phyloP scores from a whole-genome alignment of 768 basidiomycete genomes.

The Solioccasus polychromus region DNA sequence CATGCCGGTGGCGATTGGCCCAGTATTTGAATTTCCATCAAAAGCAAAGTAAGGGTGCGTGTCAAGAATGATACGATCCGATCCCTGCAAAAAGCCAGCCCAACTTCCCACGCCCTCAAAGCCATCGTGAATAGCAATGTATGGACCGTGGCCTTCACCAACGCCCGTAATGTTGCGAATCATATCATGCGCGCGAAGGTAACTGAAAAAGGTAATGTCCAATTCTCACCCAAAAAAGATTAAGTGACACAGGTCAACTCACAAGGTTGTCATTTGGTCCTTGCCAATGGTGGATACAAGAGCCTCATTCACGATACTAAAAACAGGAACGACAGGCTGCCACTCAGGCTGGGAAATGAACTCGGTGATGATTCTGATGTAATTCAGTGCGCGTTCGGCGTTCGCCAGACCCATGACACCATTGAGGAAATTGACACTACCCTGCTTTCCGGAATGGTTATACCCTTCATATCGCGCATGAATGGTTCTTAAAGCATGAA shows the following conservation, averaged over 20 bases:
- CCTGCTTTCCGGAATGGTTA: conserved; percentile 61
- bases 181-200: conserved; percentile 56
- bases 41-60: conserved; percentile 71
- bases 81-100: conserved; percentile 52
- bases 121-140: conserved; percentile 61
- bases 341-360: conserved; percentile 81
- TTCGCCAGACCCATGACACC: conserved; percentile 87
- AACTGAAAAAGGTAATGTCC: conserved; percentile 35
- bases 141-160: conserved; percentile 61
- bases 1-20: conserved; percentile 34
- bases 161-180: conserved; percentile 71
- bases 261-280: conserved; percentile 59
- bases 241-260: conserved; percentile 20
- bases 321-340: conserved; percentile 55
- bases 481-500: neutral
- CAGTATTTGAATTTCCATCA: conserved; percentile 33
- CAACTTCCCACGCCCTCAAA: conserved; percentile 48
- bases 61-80: conserved; percentile 61
- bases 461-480: conserved; percentile 35
- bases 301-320: conserved; percentile 67
- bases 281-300: conserved; percentile 50
- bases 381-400: conserved; percentile 73
- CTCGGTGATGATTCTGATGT: conserved; percentile 70
- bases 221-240: neutral
- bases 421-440: conserved; percentile 58